Conservation (phyloP, 2,329 filamentous ascomycete genomes). For the Fusarium pininemorale region DNA sequence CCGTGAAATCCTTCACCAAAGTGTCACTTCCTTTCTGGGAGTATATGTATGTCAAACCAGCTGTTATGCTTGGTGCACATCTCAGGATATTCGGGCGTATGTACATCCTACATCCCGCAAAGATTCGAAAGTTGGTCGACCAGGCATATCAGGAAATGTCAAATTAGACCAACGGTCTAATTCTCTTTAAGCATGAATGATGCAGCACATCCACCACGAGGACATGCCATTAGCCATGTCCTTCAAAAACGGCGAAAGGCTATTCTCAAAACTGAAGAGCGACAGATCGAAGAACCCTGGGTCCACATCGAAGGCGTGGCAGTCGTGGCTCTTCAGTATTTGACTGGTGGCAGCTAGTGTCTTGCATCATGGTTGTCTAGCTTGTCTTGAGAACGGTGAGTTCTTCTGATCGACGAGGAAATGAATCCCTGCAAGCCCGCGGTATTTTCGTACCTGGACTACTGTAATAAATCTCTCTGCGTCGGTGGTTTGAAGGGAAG, state of each 20-base stretch:
- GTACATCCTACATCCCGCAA: not conserved
- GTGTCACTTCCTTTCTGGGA: not conserved
- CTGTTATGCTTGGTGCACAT: not conserved
- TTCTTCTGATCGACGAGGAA: slow-evolving; percentile 36
- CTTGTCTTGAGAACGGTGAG: slow-evolving; percentile 37
- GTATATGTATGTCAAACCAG: not conserved
- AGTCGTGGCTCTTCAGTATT: slow-evolving; percentile 8
- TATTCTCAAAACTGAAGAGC: slow-evolving; percentile 29
- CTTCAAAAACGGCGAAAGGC: slow-evolving; percentile 25
- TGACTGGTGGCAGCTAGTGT: slow-evolving; percentile 23
- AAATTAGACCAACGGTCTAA: slow-evolving; percentile 4
- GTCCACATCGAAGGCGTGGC: slow-evolving; percentile 17
- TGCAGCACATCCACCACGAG: slow-evolving; percentile 22
- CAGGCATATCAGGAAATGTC: slow-evolving; percentile 8
- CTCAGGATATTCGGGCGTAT: not conserved
- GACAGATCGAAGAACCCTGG: slow-evolving; percentile 21
- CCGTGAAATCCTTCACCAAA: not conserved
- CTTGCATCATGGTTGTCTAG: slow-evolving; percentile 27
- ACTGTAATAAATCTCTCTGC: slow-evolving; percentile 22
- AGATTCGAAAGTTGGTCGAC: slow-evolving; percentile 1
- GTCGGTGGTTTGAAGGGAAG: slow-evolving; percentile 15
- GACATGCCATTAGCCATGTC: slow-evolving; percentile 21
- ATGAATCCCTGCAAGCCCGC: slow-evolving; percentile 33
- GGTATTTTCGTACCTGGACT: slow-evolving; percentile 34
- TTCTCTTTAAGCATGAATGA: slow-evolving; percentile 15